phyloP scores from a whole-genome alignment of 106 monocot genomes.

The Allium sativum region DNA sequence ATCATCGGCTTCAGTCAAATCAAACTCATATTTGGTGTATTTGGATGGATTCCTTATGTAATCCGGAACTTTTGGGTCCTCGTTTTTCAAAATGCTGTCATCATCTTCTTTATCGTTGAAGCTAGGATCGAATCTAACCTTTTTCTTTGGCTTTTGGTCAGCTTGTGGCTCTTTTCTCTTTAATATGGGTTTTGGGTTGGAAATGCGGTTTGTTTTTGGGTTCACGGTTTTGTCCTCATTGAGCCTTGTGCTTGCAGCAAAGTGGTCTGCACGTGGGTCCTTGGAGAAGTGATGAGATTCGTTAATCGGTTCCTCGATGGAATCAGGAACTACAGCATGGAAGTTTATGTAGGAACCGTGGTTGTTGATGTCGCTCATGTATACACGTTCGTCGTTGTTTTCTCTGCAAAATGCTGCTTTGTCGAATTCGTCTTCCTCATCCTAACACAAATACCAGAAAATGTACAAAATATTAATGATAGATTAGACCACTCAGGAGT shows the following conservation, averaged over 20 bases:
- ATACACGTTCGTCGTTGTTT: slow-evolving; percentile 48
- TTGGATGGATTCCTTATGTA: slow-evolving; percentile 79
- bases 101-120: slow-evolving; percentile 14
- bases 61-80: slow-evolving; percentile 53
- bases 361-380: slow-evolving; percentile 84
- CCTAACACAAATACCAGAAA: slow-evolving; percentile 27
- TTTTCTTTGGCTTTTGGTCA: slow-evolving; percentile 67
- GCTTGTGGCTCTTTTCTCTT: slow-evolving; percentile 52
- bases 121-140: slow-evolving; percentile 62
- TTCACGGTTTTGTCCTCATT: slow-evolving; percentile 37
- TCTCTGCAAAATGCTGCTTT: slow-evolving; percentile 54
- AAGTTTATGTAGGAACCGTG: slow-evolving; percentile 53
- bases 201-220: slow-evolving; percentile 9
- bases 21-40: slow-evolving; percentile 59
- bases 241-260: slow-evolving; percentile 56
- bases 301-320: slow-evolving; percentile 29
- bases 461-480: too few relatives aligned
- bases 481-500: too few relatives aligned
- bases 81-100: slow-evolving; percentile 2
- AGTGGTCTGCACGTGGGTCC: slow-evolving; percentile 88
- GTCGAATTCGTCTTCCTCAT: slow-evolving; percentile 96
- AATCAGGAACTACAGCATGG: slow-evolving; percentile 41
- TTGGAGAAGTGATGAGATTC: slow-evolving; percentile 12
- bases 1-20: slow-evolving; percentile 27
- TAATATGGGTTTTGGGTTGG: slow-evolving; percentile 68